Evolutionary conservation across 257 asterid genomes (phyloP), one percentile per base, ranked within the genome.

Genomic region (Craterostigma plantagineum): DNA sequence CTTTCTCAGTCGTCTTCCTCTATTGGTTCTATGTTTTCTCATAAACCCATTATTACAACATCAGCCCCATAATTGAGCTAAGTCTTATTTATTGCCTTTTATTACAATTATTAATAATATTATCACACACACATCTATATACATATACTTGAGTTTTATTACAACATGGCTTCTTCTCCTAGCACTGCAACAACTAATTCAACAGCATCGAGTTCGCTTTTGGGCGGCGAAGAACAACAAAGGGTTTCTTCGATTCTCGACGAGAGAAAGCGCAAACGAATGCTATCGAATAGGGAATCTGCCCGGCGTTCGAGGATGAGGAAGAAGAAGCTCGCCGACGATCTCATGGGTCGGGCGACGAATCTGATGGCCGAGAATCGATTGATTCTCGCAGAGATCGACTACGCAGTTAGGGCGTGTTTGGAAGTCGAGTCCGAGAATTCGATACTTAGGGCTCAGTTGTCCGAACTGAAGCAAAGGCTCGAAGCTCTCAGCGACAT

Each of bases 11-110:
- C 58, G 92, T 64, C 0, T 84, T 84, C 60, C 91, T 84, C 61
- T 79, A 76, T 62, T 79, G 95, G 93, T 84, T 84, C 61, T 79
- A 84, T 63, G 79, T 68, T 41, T 84, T 79, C 33, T 76, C 90
- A 66, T 64, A 50, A 68, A 14, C 39, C 8, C 13, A 15, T 7
- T n/a, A n/a, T n/a, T 42, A 8, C 46, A 8, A 17, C 15, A 14
- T 37, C 48, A 38, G n/a, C 7, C 33, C 35, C 45, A 0, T n/a
- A n/a, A n/a, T 40, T 3, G 0, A 16, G 9, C 33, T 35, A 33
- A 1, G 6, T n/a, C 2, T 23, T 23, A n/a, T 23, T 23, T 23
- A 23, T 23, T 23, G 30, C 30, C 30, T 23, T 23, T 23, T 23
- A 15, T 12, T 11, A 34, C 33, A 17, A 7, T 4, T 34, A 14